Conservation (phyloP, 352 stramenopile genomes). For the Phytophthora brassicae region DNA sequence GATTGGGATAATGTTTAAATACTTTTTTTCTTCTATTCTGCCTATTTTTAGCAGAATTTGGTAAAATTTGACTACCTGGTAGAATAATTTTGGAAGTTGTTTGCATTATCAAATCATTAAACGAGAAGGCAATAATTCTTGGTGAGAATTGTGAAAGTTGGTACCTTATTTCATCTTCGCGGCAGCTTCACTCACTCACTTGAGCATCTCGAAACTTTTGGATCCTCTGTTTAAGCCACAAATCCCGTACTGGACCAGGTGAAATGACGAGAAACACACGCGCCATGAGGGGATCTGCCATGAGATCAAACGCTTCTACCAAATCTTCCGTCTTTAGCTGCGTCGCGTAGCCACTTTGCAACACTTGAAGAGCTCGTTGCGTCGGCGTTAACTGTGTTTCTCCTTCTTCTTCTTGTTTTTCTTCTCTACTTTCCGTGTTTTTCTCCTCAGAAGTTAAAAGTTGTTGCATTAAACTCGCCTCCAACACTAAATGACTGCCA, state of each 20-base stretch:
- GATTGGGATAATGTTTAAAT: no score
- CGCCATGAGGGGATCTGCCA: constrained; percentile 21
- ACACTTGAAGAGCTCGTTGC: constrained; percentile 21
- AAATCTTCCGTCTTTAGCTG: constrained; percentile 15
- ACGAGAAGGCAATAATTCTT: no score
- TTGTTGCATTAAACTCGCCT: background rate
- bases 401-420: background rate
- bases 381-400: constrained; percentile 15
- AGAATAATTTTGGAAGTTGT: no score
- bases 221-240: constrained; percentile 24
- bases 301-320: constrained; percentile 27
- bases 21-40: no score
- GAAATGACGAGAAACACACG: constrained; percentile 24
- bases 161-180: no score
- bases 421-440: background rate
- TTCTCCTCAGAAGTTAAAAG: constrained; percentile 1
- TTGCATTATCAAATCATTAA: no score
- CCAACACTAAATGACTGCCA: constrained; percentile 17
- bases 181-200: background rate
- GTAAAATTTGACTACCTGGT: no score
- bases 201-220: constrained; percentile 1
- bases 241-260: constrained; percentile 17
- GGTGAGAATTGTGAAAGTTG: no score
- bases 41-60: no score
- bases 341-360: constrained; percentile 16